Base-by-base conservation (phyloP, 2,329 filamentous ascomycete genomes). In the Fusarium euwallaceae region DNA sequence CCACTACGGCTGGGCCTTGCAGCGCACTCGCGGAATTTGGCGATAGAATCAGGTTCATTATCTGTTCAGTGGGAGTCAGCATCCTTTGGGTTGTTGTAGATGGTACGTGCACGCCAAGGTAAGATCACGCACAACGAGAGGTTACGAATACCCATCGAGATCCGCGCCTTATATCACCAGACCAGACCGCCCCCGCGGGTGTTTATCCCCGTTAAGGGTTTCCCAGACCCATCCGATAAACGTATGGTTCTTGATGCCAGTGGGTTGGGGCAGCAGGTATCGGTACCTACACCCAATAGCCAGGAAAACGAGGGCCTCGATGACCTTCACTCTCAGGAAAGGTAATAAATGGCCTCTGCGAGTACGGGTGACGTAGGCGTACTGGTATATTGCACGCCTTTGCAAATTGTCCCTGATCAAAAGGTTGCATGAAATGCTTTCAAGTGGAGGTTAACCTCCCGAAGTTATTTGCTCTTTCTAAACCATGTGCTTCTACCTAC, bases 241-340 rank as follows among this genome's bases (percentile, higher is more conserved):
- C 72, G 62, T 64, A 70, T 62, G 69, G 66, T 65, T 70, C 61
- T 74, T 70, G 51, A 66, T 39, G 20, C 2, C 43, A 48, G 43
- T 48, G 43, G 27, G 48, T 32, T 53, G 48, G 48, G 48, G 17
- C 27, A 53, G 16, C 48, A 20, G 10, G 48, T 32, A n/a, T 12
- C 32, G 10, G 32, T 34, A 34, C 29, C 29, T 32, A 11, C 1
- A 32, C 29, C 29, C 29, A 32, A 32, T 32, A 32, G 29, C 20
- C 7, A 14, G 20, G 41, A 51, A 51, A 17, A 4, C 0, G 7
- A 45, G 41, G 17, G 41, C 9, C 41, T 45, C 6, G 12, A 45
- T 22, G 41, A 45, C 3, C 41, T 45, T 22, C 11, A 22, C 22
- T 43, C 11, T 14, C 22, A 22, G 4, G 8, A 24, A 22, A 48